A percentile compares a stretch with the other conserved stretches of the same genome.
phyloP scores from a whole-genome alignment of 176 grass and related monocot species.

The Triticum dicoccoides region DNA sequence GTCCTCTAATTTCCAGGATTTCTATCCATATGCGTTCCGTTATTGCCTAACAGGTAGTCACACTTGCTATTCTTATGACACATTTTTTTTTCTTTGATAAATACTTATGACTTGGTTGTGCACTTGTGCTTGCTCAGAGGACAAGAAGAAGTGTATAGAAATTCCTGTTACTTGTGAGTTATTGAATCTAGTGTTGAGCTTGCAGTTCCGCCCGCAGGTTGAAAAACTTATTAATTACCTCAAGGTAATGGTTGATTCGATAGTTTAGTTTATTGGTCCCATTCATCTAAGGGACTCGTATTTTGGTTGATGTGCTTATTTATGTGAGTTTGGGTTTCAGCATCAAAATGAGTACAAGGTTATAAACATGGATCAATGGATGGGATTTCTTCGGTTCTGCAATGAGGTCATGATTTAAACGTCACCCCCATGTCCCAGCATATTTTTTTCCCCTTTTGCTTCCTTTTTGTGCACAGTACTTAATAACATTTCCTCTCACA shows the following conservation, averaged over 20 bases:
- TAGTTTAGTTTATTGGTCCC: neutral
- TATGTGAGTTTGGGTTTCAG: constrained; percentile 45
- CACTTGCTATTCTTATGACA: constrained; percentile 6
- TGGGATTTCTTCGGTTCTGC: constrained; percentile 94
- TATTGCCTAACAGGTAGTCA: constrained; percentile 96
- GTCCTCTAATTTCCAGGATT: constrained; percentile 84
- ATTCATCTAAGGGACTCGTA: neutral
- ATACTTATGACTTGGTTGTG: constrained; percentile 21
- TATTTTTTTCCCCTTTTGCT: neutral
- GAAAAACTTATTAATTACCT: constrained; percentile 88
- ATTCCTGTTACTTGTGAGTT: constrained; percentile 87
- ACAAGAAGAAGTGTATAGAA: constrained; percentile 98
- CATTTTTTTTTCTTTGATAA: constrained; percentile 12
- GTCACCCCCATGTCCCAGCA: constrained; percentile 3
- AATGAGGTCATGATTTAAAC: constrained; percentile 64
- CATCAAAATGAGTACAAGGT: constrained; percentile 98
- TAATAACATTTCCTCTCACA: neutral
- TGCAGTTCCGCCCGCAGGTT: constrained; percentile 71
- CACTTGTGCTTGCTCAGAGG: constrained; percentile 59
- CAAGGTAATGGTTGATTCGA: constrained; percentile 49
- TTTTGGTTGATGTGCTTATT: constrained; percentile 3
- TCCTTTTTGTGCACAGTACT: neutral
- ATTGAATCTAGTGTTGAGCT: constrained; percentile 80
- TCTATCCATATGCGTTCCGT: constrained; percentile 87
- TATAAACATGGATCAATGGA: constrained; percentile 99